Percentiles rank a stretch among this genome's conserved stretches.
Evolutionary conservation across 345 rosid genomes (phyloP).

Genomic region (Ricinus communis): DNA sequence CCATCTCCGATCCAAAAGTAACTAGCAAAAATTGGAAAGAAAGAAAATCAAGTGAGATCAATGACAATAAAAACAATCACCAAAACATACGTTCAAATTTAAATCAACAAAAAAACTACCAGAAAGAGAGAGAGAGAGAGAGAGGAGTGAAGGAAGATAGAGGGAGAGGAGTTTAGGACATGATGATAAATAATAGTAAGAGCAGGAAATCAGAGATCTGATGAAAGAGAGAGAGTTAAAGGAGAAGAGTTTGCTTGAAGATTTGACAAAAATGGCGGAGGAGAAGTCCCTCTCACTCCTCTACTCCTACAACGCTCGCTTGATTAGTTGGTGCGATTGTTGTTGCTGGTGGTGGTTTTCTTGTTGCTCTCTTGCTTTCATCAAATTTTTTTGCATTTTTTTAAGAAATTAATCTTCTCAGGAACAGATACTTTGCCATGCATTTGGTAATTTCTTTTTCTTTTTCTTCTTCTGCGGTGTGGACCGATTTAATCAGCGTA

Average conservation of each 20-base stretch:
- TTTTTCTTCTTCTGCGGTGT: too few species aligned
- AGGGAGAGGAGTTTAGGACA: constrained; percentile 29
- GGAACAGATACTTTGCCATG: too few species aligned
- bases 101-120: neutral
- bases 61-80: neutral
- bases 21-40: constrained; percentile 18
- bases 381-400: too few species aligned
- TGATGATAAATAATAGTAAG: constrained; percentile 35
- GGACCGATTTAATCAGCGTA: too few species aligned
- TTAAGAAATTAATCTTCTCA: too few species aligned
- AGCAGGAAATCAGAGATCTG: constrained; percentile 14
- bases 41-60: constrained; percentile 15
- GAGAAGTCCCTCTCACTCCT: constrained; percentile 59
- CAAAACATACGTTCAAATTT: constrained; percentile 1
- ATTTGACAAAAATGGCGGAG: constrained; percentile 46
- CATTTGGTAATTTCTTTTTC: too few species aligned
- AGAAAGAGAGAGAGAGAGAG: neutral
- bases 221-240: neutral
- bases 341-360: constrained; percentile 12
- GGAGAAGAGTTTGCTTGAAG: constrained; percentile 65
- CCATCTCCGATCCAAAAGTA: constrained; percentile 41
- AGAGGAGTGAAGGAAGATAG: neutral
- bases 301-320: constrained; percentile 37
- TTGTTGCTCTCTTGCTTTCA: constrained; percentile 35
- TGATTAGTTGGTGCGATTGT: neutral